These are phyloP conservation scores for Trichophyton equinum DNA, from an alignment of 2,329 filamentous ascomycete species.

Conservation along the genomic window DNA sequence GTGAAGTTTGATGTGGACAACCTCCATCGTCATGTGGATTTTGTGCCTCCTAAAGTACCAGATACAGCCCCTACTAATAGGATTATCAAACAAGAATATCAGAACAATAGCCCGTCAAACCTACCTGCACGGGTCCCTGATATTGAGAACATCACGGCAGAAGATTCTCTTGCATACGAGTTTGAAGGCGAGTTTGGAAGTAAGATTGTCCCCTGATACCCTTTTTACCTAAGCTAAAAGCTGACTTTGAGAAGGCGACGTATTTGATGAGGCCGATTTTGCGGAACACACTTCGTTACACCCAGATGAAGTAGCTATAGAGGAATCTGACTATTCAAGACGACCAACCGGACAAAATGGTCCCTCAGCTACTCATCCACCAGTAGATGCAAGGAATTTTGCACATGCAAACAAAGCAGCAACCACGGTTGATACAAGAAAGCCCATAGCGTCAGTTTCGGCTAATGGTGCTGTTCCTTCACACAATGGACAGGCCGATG, in stretches of 20 bases:
- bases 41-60: constrained; percentile 46
- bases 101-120: constrained; percentile 17
- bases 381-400: constrained; percentile 6
- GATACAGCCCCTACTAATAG: constrained; percentile 9
- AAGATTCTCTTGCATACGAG: constrained; percentile 24
- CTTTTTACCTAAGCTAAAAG: background rate
- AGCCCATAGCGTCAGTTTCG: constrained; percentile 18
- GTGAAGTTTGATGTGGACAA: constrained; percentile 66
- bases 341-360: constrained; percentile 4
- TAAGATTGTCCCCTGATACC: constrained; percentile 17
- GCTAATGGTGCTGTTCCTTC: constrained; percentile 9
- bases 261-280: constrained; percentile 68
- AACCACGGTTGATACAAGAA: constrained; percentile 30
- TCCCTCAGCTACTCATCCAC: constrained; percentile 6
- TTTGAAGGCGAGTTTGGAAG: constrained; percentile 34
- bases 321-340: constrained; percentile 20
- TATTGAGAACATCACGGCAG: constrained; percentile 19
- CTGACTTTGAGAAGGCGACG: constrained; percentile 32
- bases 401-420: constrained; percentile 17
- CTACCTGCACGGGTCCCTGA: constrained; percentile 24
- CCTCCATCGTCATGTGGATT: constrained; percentile 71
- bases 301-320: constrained; percentile 61
- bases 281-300: constrained; percentile 56
- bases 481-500: background rate
- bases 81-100: constrained; percentile 35